These are phyloP conservation scores for Scenedesmus sp. DNA, from an alignment of 163 green algal species.

Conservation along the genomic window DNA sequence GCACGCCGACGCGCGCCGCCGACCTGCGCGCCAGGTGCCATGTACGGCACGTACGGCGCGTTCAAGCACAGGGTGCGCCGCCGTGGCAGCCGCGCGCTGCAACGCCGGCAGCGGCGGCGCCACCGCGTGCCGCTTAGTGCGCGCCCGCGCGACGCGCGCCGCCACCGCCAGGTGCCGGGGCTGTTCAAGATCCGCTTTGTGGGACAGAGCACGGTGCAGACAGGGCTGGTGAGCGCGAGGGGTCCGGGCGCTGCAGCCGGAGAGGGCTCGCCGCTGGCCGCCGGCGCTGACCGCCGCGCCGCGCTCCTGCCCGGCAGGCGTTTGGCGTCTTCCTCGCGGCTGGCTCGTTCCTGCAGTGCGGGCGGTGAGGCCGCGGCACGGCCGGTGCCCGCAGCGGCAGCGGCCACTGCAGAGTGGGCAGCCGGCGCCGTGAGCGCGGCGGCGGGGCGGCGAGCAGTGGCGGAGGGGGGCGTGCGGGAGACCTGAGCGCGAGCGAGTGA, in stretches of 20 bases:
- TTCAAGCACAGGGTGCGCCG: constrained; percentile 45
- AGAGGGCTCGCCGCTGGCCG: too few relatives aligned
- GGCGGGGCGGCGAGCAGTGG: too few relatives aligned
- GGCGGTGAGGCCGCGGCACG: constrained; percentile 7
- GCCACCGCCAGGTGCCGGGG: constrained; percentile 25
- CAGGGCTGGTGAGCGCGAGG: constrained; percentile 16
- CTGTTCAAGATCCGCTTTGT: constrained; percentile 49
- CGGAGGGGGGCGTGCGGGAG: too few relatives aligned
- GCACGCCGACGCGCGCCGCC: neutral
- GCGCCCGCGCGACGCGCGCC: neutral
- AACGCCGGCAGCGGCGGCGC: neutral
- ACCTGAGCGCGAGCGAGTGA: too few relatives aligned
- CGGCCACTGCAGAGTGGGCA: neutral
- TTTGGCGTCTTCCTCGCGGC: constrained; percentile 48
- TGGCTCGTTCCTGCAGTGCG: constrained; percentile 45
- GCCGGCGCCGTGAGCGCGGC: too few relatives aligned
- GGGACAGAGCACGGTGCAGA: constrained; percentile 42
- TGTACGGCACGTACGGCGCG: constrained; percentile 49
- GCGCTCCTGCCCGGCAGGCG: constrained; percentile 5
- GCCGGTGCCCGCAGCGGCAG: neutral
- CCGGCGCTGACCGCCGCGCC: too few relatives aligned
- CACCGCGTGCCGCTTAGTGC: neutral
- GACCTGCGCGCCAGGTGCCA: constrained; percentile 28
- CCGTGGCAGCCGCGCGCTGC: neutral
- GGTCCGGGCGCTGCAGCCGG: neutral